These are phyloP conservation scores for Aspergillus baeticus DNA, from an alignment of 495 filamentous ascomycete genomes.

Conservation along the genomic window DNA sequence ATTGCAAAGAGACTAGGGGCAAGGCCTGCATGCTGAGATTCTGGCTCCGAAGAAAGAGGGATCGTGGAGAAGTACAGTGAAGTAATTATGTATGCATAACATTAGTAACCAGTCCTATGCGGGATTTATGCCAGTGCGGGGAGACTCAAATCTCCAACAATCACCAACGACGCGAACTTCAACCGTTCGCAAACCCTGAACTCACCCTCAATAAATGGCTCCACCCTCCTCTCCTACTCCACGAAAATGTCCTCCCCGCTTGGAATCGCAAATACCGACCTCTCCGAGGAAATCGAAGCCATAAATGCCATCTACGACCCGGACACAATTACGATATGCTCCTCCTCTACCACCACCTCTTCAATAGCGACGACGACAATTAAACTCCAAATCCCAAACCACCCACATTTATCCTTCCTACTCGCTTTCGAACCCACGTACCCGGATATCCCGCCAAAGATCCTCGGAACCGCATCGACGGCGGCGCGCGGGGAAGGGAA, in stretches of 20 bases:
- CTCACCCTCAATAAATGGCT: neutral
- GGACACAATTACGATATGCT: constrained; percentile 52
- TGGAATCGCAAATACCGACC: constrained; percentile 52
- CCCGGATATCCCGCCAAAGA: constrained; percentile 64
- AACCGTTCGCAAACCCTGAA: neutral
- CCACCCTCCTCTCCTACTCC: neutral
- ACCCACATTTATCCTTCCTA: constrained; percentile 52
- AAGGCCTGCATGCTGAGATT: too few relatives aligned
- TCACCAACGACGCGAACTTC: neutral
- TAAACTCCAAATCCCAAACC: constrained; percentile 40
- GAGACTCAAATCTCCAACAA: constrained; percentile 4
- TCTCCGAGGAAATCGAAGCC: constrained; percentile 80
- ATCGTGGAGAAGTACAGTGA: too few relatives aligned
- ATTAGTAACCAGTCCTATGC: neutral
- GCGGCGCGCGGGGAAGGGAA: constrained; percentile 61
- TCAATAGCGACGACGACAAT: constrained; percentile 38
- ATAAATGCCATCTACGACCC: constrained; percentile 92
- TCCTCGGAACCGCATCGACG: constrained; percentile 63
- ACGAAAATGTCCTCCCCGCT: constrained; percentile 17
- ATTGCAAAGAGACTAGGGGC: too few relatives aligned
- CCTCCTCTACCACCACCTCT: constrained; percentile 33
- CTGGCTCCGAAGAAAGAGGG: too few relatives aligned
- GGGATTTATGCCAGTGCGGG: neutral
- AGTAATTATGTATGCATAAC: too few relatives aligned
- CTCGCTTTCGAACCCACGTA: constrained; percentile 71